Evolutionary conservation across 2,329 filamentous ascomycete genomes (phyloP).

Genomic region (Didymella pinodella): DNA sequence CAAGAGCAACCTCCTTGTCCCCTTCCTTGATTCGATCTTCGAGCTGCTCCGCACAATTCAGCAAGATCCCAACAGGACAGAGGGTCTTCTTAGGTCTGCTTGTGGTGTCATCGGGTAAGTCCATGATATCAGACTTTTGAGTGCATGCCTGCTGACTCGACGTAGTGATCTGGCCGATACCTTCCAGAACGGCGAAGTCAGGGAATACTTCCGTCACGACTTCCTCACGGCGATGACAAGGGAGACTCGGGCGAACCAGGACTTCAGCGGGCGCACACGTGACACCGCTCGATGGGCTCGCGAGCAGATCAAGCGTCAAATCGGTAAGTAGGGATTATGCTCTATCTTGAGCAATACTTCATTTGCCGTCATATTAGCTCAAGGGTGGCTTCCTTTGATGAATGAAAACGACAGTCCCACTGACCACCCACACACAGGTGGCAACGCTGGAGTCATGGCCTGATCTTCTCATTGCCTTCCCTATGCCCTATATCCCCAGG

Average conservation of each 20-base stretch:
- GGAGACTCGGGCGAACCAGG: slow-evolving; percentile 87
- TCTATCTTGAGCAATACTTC: slow-evolving; percentile 5
- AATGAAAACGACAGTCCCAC: slow-evolving; percentile 24
- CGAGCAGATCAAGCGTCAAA: slow-evolving; percentile 95
- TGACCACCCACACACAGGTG: slow-evolving; percentile 40
- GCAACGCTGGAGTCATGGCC: slow-evolving; percentile 48
- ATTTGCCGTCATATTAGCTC: neutral
- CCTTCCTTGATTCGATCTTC: slow-evolving; percentile 86
- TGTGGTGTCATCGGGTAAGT: slow-evolving; percentile 95
- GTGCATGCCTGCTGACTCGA: slow-evolving; percentile 47
- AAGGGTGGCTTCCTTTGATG: slow-evolving; percentile 18
- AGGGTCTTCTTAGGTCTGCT: slow-evolving; percentile 87
- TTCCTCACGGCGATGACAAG: slow-evolving; percentile 91
- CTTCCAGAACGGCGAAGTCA: slow-evolving; percentile 88
- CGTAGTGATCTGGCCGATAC: slow-evolving; percentile 88
- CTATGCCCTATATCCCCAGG: slow-evolving; percentile 23
- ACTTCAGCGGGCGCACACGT: slow-evolving; percentile 83
- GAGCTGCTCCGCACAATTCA: slow-evolving; percentile 82
- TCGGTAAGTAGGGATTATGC: slow-evolving; percentile 49
- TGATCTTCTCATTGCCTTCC: slow-evolving; percentile 32
- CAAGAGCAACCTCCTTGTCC: slow-evolving; percentile 76
- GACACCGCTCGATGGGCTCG: slow-evolving; percentile 97
- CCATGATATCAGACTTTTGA: too few relatives aligned
- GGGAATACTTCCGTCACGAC: slow-evolving; percentile 84
- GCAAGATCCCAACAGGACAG: slow-evolving; percentile 85